Percentiles rank a stretch among this genome's conserved stretches.
phyloP scores from a whole-genome alignment of 176 grass and related monocot species.

The Eleusine coracana region DNA sequence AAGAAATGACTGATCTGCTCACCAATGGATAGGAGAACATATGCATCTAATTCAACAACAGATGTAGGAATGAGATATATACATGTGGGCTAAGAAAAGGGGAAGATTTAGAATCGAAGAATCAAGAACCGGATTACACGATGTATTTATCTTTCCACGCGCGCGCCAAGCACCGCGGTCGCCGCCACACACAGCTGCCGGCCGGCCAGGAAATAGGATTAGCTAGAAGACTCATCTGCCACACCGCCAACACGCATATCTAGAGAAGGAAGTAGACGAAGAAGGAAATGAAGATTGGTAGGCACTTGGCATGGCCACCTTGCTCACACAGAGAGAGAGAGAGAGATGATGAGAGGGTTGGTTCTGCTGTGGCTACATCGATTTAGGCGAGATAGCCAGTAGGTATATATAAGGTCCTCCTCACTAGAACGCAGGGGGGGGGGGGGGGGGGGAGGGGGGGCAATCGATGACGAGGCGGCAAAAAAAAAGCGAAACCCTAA shows the following conservation, averaged over 20 bases:
- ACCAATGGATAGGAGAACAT: neutral
- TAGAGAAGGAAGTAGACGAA: neutral
- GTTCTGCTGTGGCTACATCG: neutral
- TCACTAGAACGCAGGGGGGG: neutral
- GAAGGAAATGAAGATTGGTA: neutral
- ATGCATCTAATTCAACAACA: neutral
- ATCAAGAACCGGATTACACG: slow-evolving; percentile 11
- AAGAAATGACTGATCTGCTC: neutral
- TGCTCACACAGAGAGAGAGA: neutral
- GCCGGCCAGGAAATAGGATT: neutral
- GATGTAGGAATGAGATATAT: neutral
- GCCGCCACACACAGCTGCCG: neutral
- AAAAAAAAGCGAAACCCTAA: slow-evolving; percentile 43
- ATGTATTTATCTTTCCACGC: too few relatives aligned
- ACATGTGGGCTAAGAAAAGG: neutral
- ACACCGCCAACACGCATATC: neutral
- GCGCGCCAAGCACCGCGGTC: neutral
- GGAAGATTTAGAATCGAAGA: neutral
- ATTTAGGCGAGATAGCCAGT: slow-evolving; percentile 17
- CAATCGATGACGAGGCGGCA: neutral
- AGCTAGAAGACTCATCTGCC: too few relatives aligned
- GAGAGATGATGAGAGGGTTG: neutral
- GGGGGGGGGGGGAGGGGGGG: too few relatives aligned
- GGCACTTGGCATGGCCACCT: neutral
- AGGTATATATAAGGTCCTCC: slow-evolving; percentile 41